Evolutionary conservation across 1,139 yeast species (phyloP).

Genomic region (Nakaseomyces nivariensis): DNA sequence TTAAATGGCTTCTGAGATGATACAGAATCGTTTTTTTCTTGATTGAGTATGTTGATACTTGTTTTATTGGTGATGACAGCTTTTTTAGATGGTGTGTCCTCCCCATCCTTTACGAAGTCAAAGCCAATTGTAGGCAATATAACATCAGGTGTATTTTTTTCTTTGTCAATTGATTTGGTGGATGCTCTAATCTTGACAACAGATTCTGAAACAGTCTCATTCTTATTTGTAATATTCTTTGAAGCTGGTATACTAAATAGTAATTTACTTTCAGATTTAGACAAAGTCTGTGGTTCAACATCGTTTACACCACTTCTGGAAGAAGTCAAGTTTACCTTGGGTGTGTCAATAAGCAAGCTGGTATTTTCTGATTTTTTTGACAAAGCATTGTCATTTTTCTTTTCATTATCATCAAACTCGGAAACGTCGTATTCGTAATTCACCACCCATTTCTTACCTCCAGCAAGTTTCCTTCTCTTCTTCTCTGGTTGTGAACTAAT

Average conservation of each 20-base stretch:
- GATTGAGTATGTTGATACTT: background rate
- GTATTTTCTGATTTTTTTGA: background rate
- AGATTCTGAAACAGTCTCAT: background rate
- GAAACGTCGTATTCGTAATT: conserved; percentile 6
- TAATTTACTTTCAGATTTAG: conserved; percentile 7
- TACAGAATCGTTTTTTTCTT: background rate
- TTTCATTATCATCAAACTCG: background rate
- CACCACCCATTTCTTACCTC: background rate
- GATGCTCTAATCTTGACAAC: background rate
- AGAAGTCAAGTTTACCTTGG: background rate
- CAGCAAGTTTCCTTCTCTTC: background rate
- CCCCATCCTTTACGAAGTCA: conserved; percentile 20
- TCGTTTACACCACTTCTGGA: background rate
- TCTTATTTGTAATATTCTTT: background rate
- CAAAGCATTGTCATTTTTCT: background rate
- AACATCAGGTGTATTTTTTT: conserved; percentile 6
- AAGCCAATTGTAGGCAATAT: conserved; percentile 24
- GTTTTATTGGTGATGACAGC: background rate
- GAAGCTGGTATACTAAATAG: conserved; percentile 4
- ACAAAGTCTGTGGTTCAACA: background rate
- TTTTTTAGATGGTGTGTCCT: conserved; percentile 13
- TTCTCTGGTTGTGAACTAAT: background rate
- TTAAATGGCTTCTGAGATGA: background rate
- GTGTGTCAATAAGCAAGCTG: background rate
- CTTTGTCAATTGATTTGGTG: background rate